Conservation (phyloP, 2,329 filamentous ascomycete species). For the Botrytis galanthina region DNA sequence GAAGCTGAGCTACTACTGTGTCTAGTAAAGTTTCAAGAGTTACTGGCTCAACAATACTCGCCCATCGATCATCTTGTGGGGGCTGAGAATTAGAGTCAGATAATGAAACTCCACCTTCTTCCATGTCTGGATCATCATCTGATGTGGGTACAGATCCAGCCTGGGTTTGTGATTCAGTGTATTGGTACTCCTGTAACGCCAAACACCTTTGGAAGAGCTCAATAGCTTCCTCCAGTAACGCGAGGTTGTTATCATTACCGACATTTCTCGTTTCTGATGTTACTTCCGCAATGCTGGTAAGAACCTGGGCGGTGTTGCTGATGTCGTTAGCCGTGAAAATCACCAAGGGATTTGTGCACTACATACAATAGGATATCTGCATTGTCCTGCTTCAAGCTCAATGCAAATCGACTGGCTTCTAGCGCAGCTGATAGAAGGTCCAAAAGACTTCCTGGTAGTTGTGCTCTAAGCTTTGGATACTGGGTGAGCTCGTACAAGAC, state of each 20-base stretch:
- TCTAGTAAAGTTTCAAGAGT: constrained; percentile 65
- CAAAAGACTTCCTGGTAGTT: constrained; percentile 52
- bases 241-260: constrained; percentile 45
- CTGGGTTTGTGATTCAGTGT: constrained; percentile 44
- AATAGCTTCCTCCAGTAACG: constrained; percentile 57
- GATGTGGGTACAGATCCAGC: constrained; percentile 25
- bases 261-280: constrained; percentile 46
- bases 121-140: constrained; percentile 38
- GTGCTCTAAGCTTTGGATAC: constrained; percentile 58
- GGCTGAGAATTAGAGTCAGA: constrained; percentile 16
- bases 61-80: constrained; percentile 39
- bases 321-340: constrained; percentile 17
- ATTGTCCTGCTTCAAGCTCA: constrained; percentile 59
- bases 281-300: constrained; percentile 63
- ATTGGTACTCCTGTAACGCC: constrained; percentile 50
- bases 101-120: constrained; percentile 39
- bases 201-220: constrained; percentile 58
- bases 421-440: constrained; percentile 60
- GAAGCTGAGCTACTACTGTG: constrained; percentile 63
- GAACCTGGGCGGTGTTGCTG: constrained; percentile 65
- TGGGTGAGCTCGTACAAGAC: constrained; percentile 69
- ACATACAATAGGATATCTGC: constrained; percentile 61
- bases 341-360: not conserved
- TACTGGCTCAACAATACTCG: constrained; percentile 63
- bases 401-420: constrained; percentile 61